phyloP scores from a whole-genome alignment of 75 land plant genomes.

The Ceratopteris richardii region DNA sequence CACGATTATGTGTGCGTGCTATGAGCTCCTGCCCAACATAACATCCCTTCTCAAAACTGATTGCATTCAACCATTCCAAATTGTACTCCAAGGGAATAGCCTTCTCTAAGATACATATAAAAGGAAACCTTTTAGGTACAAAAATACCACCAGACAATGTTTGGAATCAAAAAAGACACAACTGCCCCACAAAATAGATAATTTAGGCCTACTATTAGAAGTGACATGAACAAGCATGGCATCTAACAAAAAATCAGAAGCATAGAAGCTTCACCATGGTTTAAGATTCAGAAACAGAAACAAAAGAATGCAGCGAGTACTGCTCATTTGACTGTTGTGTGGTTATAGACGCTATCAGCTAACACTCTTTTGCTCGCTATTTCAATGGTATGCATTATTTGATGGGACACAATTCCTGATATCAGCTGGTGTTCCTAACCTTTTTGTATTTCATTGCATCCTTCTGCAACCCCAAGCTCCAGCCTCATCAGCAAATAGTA shows the following conservation, averaged over 20 bases:
- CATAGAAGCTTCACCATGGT: background rate
- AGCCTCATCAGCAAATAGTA: slow-evolving; percentile 73
- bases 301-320: too few relatives aligned
- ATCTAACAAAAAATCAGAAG: background rate
- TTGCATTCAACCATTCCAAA: slow-evolving; percentile 74
- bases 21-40: slow-evolving; percentile 87
- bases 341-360: too few relatives aligned
- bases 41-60: slow-evolving; percentile 88
- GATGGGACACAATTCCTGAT: too few relatives aligned
- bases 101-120: slow-evolving; percentile 44
- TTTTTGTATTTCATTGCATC: slow-evolving; percentile 88
- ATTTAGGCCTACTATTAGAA: background rate
- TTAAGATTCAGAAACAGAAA: background rate
- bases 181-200: background rate
- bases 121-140: too few relatives aligned
- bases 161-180: background rate
- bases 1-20: slow-evolving; percentile 95
- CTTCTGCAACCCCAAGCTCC: slow-evolving; percentile 91
- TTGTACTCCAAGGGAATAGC: slow-evolving; percentile 96
- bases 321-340: too few relatives aligned
- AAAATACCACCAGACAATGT: background rate
- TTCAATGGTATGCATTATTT: too few relatives aligned
- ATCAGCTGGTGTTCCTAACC: slow-evolving; percentile 29
- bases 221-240: background rate
- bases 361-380: too few relatives aligned